Base-by-base conservation (phyloP, 75 land plant genomes). In the Picea glauca region DNA sequence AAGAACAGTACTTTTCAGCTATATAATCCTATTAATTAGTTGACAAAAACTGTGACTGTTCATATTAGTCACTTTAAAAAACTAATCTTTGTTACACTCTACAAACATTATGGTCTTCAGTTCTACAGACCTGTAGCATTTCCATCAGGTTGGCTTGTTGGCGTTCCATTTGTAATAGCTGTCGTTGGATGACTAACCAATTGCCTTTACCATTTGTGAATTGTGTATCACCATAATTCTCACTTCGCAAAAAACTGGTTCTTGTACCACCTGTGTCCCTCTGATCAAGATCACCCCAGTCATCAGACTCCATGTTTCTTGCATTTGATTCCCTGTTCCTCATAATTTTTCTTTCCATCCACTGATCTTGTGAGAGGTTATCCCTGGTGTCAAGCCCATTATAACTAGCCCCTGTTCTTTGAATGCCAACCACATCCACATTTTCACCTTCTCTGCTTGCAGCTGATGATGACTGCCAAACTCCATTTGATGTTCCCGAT, bases 71-170 rank as follows among this genome's bases (percentile, higher is more conserved):
- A 20, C 17, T 38, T 68, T 38, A 11, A 18, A 68, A 68, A 46
- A 35, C 43, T 17, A 68, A 31, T 68, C 18, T 38, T 70, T 13
- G 43, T 70, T 20, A 70, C 26, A 70, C 74, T 9, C 32, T 15
- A 33, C 20, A 43, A 33, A 18, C 9, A 43, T 35, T 11, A 9
- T 8, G 46, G 50, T 5, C 72, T 68, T 43, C 23, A 43, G 23
- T 62, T 54, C 17, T 67, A 81, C 80, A 58, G 32, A 95, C 99
- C 93, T 98, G 99, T 77, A 98, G 83, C 98, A 98, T 91, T 72
- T 87, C 91, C 98, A 98, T 91, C 63, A 93, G 86, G 76, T 85
- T 85, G 67, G 87, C 76, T 83, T 98, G 99, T 70, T 94, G 94
- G 32, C 88, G 87, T 84, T 94, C 99, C 72, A 98, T 74, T 38